These are phyloP conservation scores for Candida ulmi DNA, from an alignment of 805 yeast species.

Conservation along the genomic window DNA sequence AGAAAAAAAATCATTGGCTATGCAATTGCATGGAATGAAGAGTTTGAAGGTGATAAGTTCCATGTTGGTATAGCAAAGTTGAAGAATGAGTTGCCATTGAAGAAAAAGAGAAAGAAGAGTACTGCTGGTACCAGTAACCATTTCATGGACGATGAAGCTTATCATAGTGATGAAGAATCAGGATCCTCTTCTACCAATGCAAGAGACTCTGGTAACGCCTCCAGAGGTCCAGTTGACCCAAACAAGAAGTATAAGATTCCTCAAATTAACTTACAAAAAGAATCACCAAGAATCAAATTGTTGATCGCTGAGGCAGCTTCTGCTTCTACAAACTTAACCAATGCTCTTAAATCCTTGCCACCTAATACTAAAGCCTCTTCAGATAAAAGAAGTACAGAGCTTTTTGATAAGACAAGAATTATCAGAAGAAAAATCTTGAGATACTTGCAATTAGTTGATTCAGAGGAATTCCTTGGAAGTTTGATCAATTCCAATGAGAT, in stretches of 20 bases:
- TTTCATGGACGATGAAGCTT: conserved; percentile 51
- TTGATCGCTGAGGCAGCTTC: conserved; percentile 73
- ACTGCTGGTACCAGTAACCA: conserved; percentile 16
- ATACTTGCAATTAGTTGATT: conserved; percentile 77
- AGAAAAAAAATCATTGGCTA: conserved; percentile 42
- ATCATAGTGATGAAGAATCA: conserved; percentile 29
- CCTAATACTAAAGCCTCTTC: conserved; percentile 50
- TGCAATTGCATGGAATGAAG: conserved; percentile 63
- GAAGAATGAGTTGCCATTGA: conserved; percentile 37
- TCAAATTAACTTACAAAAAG: conserved; percentile 59
- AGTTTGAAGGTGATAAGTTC: conserved; percentile 43
- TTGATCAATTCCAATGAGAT: conserved; percentile 88
- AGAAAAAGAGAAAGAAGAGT: conserved; percentile 19
- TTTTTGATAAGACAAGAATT: conserved; percentile 69
- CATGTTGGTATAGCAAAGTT: conserved; percentile 44
- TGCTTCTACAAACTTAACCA: conserved; percentile 63
- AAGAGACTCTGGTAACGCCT: no score
- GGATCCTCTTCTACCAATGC: neutral
- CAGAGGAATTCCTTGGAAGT: conserved; percentile 84
- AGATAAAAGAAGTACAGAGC: conserved; percentile 50
- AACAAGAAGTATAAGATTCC: conserved; percentile 58
- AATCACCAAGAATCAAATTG: conserved; percentile 63
- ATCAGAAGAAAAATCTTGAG: conserved; percentile 74
- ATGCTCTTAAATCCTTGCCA: conserved; percentile 41
- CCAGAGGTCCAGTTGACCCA: conserved; percentile 20